Conservation (phyloP, 2,329 filamentous ascomycete genomes). For the Coniochaeta prunicola region DNA sequence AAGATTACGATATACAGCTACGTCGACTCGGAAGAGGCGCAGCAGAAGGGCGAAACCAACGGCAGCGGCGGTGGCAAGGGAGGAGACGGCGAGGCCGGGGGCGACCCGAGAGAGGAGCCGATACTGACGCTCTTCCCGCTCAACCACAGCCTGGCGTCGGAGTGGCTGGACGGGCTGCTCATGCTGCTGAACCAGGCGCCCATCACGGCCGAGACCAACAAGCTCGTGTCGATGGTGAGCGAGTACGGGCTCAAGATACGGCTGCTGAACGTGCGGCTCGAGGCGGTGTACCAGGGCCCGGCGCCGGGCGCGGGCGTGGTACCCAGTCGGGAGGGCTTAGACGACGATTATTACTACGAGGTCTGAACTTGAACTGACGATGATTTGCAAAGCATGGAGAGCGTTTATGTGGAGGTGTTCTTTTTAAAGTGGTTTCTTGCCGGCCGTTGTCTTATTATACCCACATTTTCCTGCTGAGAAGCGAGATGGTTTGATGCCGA, state of each 20-base stretch:
- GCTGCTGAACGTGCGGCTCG: slow-evolving; percentile 82
- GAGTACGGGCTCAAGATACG: slow-evolving; percentile 92
- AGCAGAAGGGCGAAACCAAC: slow-evolving; percentile 5
- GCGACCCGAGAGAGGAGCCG: slow-evolving; percentile 56
- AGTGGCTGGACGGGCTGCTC: slow-evolving; percentile 92
- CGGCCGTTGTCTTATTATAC: neutral
- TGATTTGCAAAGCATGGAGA: too few relatives aligned
- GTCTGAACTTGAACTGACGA: slow-evolving; percentile 37
- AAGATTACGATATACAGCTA: slow-evolving; percentile 91
- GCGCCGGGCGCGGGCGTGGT: slow-evolving; percentile 65
- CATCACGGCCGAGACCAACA: slow-evolving; percentile 94
- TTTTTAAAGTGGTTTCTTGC: neutral
- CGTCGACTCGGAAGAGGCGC: slow-evolving; percentile 22
- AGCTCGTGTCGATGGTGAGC: slow-evolving; percentile 75
- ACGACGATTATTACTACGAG: slow-evolving; percentile 93
- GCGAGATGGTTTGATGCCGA: neutral
- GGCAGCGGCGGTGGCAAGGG: slow-evolving; percentile 7
- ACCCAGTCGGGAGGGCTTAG: slow-evolving; percentile 75
- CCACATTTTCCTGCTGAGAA: neutral
- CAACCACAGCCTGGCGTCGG: slow-evolving; percentile 76
- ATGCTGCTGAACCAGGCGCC: slow-evolving; percentile 94
- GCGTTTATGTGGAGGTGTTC: neutral
- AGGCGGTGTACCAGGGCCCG: slow-evolving; percentile 63
- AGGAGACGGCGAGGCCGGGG: slow-evolving; percentile 16
- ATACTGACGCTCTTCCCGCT: slow-evolving; percentile 78